A percentile compares a stretch with the other conserved stretches of the same genome.
Evolutionary conservation across 345 rosid species (phyloP).

Genomic region (Sisymbrium irio): DNA sequence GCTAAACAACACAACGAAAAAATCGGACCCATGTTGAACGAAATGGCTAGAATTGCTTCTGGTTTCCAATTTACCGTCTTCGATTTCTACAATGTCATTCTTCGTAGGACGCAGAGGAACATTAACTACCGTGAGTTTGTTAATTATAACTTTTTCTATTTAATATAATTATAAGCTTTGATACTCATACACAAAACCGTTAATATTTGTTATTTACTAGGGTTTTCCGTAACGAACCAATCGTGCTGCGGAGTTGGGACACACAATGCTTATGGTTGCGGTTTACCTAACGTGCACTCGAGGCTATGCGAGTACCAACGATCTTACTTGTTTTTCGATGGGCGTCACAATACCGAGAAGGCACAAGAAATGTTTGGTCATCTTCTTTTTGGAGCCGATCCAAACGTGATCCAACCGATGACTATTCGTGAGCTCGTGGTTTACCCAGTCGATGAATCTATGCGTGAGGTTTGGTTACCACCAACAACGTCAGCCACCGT

Average conservation of each 20-base stretch:
- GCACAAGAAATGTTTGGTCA: constrained; percentile 29
- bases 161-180: background rate
- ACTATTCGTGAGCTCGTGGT: constrained; percentile 25
- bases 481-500: background rate
- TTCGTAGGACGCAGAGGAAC: constrained; percentile 18
- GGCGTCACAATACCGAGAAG: constrained; percentile 39
- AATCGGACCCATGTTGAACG: constrained; percentile 26
- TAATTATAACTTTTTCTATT: background rate
- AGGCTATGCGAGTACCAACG: constrained; percentile 32
- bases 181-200: background rate
- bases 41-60: background rate
- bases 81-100: constrained; percentile 35
- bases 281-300: constrained; percentile 27
- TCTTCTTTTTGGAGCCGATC: constrained; percentile 32
- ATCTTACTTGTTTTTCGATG: constrained; percentile 33
- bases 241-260: constrained; percentile 33
- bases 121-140: background rate
- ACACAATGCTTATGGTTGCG: constrained; percentile 37
- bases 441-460: constrained; percentile 22
- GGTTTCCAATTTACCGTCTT: constrained; percentile 32
- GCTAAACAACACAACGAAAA: constrained; percentile 34
- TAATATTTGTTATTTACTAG: background rate
- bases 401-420: constrained; percentile 27
- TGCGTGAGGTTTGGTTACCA: constrained; percentile 26
- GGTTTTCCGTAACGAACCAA: background rate